phyloP scores from a whole-genome alignment of 345 rosid species.

The Turritis glabra region DNA sequence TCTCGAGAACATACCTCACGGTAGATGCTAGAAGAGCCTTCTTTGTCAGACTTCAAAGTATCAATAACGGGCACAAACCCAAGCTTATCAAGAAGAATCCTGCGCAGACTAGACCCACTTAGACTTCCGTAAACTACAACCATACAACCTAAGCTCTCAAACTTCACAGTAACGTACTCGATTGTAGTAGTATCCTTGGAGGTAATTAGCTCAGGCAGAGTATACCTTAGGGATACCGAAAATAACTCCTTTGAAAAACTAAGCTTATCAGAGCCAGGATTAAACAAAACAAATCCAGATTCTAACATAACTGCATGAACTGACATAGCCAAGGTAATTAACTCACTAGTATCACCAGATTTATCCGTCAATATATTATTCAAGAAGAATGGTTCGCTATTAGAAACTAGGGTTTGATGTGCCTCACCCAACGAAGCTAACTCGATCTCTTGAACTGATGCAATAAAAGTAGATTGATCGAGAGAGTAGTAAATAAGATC shows the following conservation, averaged over 20 bases:
- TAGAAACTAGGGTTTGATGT: too few species aligned
- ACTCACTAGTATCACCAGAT: slow-evolving; percentile 43
- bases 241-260: slow-evolving; percentile 47
- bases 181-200: neutral
- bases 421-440: too few species aligned
- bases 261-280: slow-evolving; percentile 47
- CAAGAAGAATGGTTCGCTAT: slow-evolving; percentile 56
- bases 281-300: slow-evolving; percentile 57
- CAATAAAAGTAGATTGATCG: slow-evolving; percentile 30
- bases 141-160: slow-evolving; percentile 54
- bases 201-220: slow-evolving; percentile 51
- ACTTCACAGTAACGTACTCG: slow-evolving; percentile 49
- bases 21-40: slow-evolving; percentile 21
- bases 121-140: slow-evolving; percentile 60
- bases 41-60: slow-evolving; percentile 21
- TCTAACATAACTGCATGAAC: slow-evolving; percentile 71
- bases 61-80: slow-evolving; percentile 51
- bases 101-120: slow-evolving; percentile 16
- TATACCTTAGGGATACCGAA: slow-evolving; percentile 52
- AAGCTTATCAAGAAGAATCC: slow-evolving; percentile 38
- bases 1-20: slow-evolving; percentile 62
- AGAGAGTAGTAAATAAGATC: slow-evolving; percentile 63
- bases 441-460: slow-evolving; percentile 33
- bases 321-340: slow-evolving; percentile 50
- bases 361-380: slow-evolving; percentile 59